Conservation (phyloP, 352 stramenopile genomes). For the Globisporangium iwayamae region DNA sequence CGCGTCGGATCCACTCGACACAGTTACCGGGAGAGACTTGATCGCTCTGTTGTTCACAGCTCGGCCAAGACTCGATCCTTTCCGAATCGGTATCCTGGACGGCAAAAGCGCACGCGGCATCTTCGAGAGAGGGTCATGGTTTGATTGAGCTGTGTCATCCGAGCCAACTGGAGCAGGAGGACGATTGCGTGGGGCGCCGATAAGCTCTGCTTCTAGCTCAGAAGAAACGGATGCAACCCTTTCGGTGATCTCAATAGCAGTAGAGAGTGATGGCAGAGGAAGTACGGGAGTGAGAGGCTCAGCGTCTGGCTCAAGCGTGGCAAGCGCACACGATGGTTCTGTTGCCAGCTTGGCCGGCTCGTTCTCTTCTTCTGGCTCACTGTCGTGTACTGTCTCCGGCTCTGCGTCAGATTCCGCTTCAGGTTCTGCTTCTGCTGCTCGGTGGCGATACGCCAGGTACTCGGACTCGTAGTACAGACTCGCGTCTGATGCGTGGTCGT, state of each 20-base stretch:
- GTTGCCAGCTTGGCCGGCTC: background rate
- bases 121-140: background rate
- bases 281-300: background rate
- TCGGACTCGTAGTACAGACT: conserved; percentile 16
- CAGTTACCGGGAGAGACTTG: background rate
- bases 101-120: background rate
- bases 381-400: background rate
- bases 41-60: background rate
- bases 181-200: background rate
- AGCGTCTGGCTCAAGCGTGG: background rate
- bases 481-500: conserved; percentile 11
- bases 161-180: background rate
- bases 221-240: background rate
- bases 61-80: background rate
- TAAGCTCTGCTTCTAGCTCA: background rate
- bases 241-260: background rate
- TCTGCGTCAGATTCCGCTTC: background rate
- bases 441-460: background rate
- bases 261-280: background rate
- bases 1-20: background rate
- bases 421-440: background rate
- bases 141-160: background rate
- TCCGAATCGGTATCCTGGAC: conserved; percentile 6
- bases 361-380: background rate
- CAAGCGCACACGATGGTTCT: background rate